Evolutionary conservation across 352 stramenopile species (phyloP).

Genomic region (Plasmopara muralis): DNA sequence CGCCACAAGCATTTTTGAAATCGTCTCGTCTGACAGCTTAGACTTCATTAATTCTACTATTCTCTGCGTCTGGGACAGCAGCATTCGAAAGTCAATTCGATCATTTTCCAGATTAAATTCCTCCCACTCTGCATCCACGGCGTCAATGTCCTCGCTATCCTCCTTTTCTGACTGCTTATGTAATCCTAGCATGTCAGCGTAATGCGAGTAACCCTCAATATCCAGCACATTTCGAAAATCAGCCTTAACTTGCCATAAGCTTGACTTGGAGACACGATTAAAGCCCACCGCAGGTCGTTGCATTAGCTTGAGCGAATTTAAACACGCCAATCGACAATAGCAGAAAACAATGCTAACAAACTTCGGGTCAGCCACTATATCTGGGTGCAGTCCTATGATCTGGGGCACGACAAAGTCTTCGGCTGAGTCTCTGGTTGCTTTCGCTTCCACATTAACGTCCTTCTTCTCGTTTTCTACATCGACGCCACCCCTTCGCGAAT

Average conservation of each 20-base stretch:
- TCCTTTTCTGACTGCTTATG: constrained; percentile 25
- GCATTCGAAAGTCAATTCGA: constrained; percentile 80
- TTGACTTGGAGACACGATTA: constrained; percentile 56
- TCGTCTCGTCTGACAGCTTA: constrained; percentile 63
- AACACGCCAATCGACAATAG: constrained; percentile 71
- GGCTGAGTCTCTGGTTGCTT: not conserved
- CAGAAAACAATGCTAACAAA: constrained; percentile 78
- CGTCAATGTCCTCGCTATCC: constrained; percentile 24
- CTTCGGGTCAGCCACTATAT: constrained; percentile 63
- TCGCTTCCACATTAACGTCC: not conserved
- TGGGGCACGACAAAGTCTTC: constrained; percentile 48
- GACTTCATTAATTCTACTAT: constrained; percentile 58
- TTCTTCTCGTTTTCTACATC: not conserved
- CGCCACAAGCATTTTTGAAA: constrained; percentile 78
- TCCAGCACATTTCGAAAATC: constrained; percentile 76
- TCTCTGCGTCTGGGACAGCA: constrained; percentile 56
- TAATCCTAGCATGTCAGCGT: constrained; percentile 71
- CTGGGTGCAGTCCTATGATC: constrained; percentile 73
- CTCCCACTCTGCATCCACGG: constrained; percentile 76
- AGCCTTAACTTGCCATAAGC: constrained; percentile 75
- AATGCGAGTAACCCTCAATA: constrained; percentile 62
- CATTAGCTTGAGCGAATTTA: constrained; percentile 82
- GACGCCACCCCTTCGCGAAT: constrained; percentile 25
- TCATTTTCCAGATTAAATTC: constrained; percentile 84
- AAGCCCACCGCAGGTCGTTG: constrained; percentile 40